A percentile compares a stretch with the other conserved stretches of the same genome.
Conservation (phyloP, 148 eudicot genomes). For the Chenopodium berlandieri region DNA sequence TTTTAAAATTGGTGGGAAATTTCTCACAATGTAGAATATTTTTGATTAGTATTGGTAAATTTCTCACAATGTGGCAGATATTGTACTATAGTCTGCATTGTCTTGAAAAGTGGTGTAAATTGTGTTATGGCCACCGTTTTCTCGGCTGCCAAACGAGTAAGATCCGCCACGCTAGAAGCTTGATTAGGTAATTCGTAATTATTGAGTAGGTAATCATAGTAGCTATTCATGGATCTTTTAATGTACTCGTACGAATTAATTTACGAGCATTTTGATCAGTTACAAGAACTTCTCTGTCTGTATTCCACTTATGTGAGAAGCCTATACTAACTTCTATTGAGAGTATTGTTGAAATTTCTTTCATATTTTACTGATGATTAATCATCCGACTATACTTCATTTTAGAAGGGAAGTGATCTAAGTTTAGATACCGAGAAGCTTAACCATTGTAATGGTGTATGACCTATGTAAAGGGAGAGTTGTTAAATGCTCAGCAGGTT, state of each 20-base stretch:
- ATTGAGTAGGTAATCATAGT: not conserved
- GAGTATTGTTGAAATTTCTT: not conserved
- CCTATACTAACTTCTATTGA: not conserved
- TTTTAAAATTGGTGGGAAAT: not conserved
- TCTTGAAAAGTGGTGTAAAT: not conserved
- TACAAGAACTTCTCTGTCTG: not conserved
- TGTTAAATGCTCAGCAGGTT: not conserved
- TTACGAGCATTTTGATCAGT: not conserved
- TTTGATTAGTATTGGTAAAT: not conserved
- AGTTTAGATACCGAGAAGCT: slow-evolving; percentile 1
- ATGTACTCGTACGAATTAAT: not conserved
- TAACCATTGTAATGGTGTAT: not conserved
- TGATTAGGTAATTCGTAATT: not conserved
- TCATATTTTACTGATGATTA: not conserved
- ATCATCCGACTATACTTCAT: not conserved
- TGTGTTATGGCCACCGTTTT: not conserved
- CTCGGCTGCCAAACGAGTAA: not conserved
- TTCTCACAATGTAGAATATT: not conserved
- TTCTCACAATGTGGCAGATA: not conserved
- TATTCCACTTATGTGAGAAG: not conserved
- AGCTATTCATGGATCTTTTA: not conserved
- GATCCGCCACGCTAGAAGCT: not conserved
- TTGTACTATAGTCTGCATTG: not conserved
- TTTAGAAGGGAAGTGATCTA: not conserved
- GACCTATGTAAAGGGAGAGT: not conserved